Conservation (phyloP, 768 basidiomycete genomes). For the Podaxis rugospora region DNA sequence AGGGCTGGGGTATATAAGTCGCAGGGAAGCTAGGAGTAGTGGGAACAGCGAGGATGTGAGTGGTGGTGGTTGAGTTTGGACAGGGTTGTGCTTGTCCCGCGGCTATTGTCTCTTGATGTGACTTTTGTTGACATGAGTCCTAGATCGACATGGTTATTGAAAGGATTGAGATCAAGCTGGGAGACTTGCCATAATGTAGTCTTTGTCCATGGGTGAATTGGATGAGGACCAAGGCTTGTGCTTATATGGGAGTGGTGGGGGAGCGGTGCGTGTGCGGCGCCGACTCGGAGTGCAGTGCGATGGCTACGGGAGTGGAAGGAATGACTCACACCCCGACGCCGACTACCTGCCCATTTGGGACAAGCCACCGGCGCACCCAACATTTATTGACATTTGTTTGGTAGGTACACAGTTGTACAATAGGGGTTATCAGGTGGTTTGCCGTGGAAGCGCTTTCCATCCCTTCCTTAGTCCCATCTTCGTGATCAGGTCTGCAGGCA, state of each 20-base stretch:
- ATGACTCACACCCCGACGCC: too few relatives aligned
- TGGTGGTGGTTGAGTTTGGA: background rate
- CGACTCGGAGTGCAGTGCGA: background rate
- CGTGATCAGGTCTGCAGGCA: constrained; percentile 80
- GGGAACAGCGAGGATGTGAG: background rate
- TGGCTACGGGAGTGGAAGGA: too few relatives aligned
- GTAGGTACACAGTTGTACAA: too few relatives aligned
- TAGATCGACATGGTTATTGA: background rate
- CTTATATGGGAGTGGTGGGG: background rate
- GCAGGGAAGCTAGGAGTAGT: background rate
- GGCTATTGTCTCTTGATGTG: background rate
- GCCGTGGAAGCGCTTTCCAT: constrained; percentile 53
- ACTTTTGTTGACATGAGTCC: background rate
- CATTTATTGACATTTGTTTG: too few relatives aligned
- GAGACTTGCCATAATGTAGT: background rate
- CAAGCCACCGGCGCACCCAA: too few relatives aligned
- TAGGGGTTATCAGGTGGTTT: background rate
- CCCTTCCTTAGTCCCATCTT: constrained; percentile 61
- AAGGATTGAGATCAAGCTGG: background rate
- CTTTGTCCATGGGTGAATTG: background rate
- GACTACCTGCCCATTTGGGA: too few relatives aligned
- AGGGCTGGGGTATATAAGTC: background rate
- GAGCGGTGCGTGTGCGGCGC: background rate
- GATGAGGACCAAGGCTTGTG: background rate
- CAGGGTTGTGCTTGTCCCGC: background rate